phyloP scores from a whole-genome alignment of 495 filamentous ascomycete species.

The Parachaetomium inaequale region DNA sequence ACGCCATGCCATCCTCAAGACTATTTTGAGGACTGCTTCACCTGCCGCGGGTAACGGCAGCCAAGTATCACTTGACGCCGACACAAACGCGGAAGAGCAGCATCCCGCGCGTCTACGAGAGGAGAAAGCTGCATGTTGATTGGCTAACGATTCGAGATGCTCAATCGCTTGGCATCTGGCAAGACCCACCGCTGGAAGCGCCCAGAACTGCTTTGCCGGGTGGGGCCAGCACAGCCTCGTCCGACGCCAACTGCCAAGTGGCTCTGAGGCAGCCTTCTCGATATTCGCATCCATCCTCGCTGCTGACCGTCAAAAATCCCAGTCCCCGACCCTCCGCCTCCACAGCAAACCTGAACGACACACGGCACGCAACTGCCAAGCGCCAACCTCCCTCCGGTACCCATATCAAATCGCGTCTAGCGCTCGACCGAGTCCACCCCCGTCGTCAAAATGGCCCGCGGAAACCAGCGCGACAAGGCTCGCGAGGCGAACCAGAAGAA shows the following conservation, averaged over 20 bases:
- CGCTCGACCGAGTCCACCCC: neutral
- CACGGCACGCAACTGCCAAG: slow-evolving; percentile 7
- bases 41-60: neutral
- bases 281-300: neutral
- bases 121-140: neutral
- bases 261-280: slow-evolving; percentile 1
- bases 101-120: neutral
- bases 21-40: neutral
- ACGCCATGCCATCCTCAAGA: no score
- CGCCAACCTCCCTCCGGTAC: neutral
- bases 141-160: slow-evolving; percentile 12
- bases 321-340: neutral
- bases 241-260: slow-evolving; percentile 8
- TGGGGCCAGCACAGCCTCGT: slow-evolving; percentile 18
- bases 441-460: slow-evolving; percentile 66
- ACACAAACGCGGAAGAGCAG: neutral
- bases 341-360: neutral
- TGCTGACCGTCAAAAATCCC: slow-evolving; percentile 6
- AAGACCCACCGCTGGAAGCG: slow-evolving; percentile 19
- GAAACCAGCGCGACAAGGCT: slow-evolving; percentile 89
- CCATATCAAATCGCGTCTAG: slow-evolving; percentile 5
- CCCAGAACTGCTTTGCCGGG: slow-evolving; percentile 15
- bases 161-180: slow-evolving; percentile 18
- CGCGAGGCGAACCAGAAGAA: slow-evolving; percentile 78
- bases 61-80: neutral